Base-by-base conservation (phyloP, 371 early-diverging fungal genomes). In the Mortierella sp. region DNA sequence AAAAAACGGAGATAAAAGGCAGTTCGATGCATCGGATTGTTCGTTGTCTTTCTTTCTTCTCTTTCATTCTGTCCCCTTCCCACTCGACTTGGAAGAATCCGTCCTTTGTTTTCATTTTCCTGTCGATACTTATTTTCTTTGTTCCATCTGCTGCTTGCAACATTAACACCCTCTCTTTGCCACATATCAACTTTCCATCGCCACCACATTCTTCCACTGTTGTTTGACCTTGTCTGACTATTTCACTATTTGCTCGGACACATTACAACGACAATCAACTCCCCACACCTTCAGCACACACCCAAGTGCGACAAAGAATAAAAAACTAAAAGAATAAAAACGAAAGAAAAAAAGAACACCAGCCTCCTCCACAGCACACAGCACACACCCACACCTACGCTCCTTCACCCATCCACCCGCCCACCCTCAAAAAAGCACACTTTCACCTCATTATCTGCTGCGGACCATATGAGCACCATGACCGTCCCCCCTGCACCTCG, bases 401-500 rank as follows among this genome's bases (percentile, higher is more conserved):
- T 38, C 44, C 48, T 68, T 28, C 76, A 34, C 26, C 76, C 26
- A 54, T 21, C 5, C 60, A 31, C 60, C 9, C 60, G 0, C 60
- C 7, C 74, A 10, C 73, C 73, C 42, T 3, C 42, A 38, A 38
- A 38, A 38, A 38, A 38, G 5, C 42, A 47, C 80, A 70, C 70
- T 3, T 44, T 21, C 26, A 34, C 21, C 57, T 75, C 42, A 38
- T 44, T 55, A 34, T 38, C 48, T 42, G 42, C 42, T 28, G n/a
- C 74, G 55, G 45, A 44, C 44, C 42, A 42, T 42, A 84, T 84
- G 84, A 76, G 75, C 14, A 75, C 78, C 54, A 80, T 80, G 80
- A 78, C 84, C 10, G 75, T 77, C 26, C 44, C 85, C 65, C 70
- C 77, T 24, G 74, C 80, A n/a, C 6, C 79, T 31, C 79, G 72